A percentile compares a stretch with the other conserved stretches of the same genome.
These are phyloP conservation scores for Glonium stellatum DNA, from an alignment of 495 filamentous ascomycete genomes.

Conservation along the genomic window DNA sequence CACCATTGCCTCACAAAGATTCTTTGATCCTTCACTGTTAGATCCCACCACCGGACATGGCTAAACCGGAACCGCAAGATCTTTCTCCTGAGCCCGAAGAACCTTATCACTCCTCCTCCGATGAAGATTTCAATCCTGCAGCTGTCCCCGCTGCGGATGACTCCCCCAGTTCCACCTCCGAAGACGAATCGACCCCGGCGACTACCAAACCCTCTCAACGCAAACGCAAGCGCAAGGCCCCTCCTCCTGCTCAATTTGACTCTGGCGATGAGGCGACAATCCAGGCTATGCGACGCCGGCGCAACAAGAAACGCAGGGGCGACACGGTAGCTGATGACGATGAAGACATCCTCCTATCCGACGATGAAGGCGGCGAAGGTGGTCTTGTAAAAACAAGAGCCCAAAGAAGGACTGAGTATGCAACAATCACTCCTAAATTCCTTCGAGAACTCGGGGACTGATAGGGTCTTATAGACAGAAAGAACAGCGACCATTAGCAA, in stretches of 20 bases:
- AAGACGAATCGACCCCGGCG: slow-evolving; percentile 34
- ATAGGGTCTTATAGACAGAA: slow-evolving; percentile 46
- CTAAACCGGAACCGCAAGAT: neutral
- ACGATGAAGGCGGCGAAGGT: slow-evolving; percentile 59
- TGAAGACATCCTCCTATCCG: slow-evolving; percentile 30
- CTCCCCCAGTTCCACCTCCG: slow-evolving; percentile 23
- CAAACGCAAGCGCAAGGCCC: slow-evolving; percentile 21
- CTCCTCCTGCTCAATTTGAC: slow-evolving; percentile 32
- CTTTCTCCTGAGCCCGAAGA: slow-evolving; percentile 15
- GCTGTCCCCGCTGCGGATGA: slow-evolving; percentile 34
- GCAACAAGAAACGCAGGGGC: slow-evolving; percentile 41
- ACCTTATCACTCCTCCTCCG: slow-evolving; percentile 24
- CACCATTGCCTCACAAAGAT: too few relatives aligned
- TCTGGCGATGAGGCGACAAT: slow-evolving; percentile 80
- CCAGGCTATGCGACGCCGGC: slow-evolving; percentile 45
- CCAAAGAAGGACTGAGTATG: slow-evolving; percentile 36
- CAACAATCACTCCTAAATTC: slow-evolving; percentile 2
- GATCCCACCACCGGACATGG: neutral
- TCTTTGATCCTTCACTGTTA: too few relatives aligned
- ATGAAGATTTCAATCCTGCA: slow-evolving; percentile 31
- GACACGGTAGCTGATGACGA: slow-evolving; percentile 32
- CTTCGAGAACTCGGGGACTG: neutral
- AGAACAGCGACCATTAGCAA: slow-evolving; percentile 56
- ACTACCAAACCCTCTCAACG: slow-evolving; percentile 24
- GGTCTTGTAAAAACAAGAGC: slow-evolving; percentile 75